These are phyloP conservation scores for Fusarium torreyae DNA, from an alignment of 2,329 filamentous ascomycete genomes.

Conservation along the genomic window DNA sequence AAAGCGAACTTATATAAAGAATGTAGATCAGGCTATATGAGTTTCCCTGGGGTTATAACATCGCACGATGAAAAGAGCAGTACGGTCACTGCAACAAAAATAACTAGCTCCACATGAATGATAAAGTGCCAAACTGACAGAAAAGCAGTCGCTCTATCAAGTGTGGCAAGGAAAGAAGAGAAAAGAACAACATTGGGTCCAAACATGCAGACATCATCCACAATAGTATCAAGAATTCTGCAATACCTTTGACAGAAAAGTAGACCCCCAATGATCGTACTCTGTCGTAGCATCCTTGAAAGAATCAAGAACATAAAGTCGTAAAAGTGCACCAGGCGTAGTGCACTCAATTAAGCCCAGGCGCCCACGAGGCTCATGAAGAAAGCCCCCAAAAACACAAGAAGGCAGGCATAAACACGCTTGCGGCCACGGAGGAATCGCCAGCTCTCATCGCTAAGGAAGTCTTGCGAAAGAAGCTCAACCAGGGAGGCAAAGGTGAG, in stretches of 20 bases:
- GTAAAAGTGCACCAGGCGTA: not conserved
- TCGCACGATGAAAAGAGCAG: not conserved
- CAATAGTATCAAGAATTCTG: not conserved
- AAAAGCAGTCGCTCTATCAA: not conserved
- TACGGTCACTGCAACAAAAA: slow-evolving; percentile 9
- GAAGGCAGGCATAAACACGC: slow-evolving; percentile 68
- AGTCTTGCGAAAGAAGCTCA: slow-evolving; percentile 80
- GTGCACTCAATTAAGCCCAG: slow-evolving; percentile 65
- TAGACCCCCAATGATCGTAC: not conserved
- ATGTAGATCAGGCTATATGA: not conserved
- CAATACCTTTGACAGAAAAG: not conserved
- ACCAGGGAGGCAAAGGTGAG: slow-evolving; percentile 80
- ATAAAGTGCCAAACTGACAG: not conserved
- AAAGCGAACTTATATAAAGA: slow-evolving; percentile 4
- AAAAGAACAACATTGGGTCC: not conserved
- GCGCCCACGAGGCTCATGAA: slow-evolving; percentile 76
- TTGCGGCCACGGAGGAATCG: slow-evolving; percentile 66
- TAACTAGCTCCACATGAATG: not conserved
- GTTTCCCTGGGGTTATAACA: not conserved
- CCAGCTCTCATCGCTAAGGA: slow-evolving; percentile 76
- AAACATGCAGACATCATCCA: not conserved
- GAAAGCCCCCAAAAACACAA: slow-evolving; percentile 72
- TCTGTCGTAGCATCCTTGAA: not conserved
- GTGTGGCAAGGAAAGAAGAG: not conserved
- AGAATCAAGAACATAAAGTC: not conserved